phyloP scores from a whole-genome alignment of 306 rosid species.

The Malus domestica region DNA sequence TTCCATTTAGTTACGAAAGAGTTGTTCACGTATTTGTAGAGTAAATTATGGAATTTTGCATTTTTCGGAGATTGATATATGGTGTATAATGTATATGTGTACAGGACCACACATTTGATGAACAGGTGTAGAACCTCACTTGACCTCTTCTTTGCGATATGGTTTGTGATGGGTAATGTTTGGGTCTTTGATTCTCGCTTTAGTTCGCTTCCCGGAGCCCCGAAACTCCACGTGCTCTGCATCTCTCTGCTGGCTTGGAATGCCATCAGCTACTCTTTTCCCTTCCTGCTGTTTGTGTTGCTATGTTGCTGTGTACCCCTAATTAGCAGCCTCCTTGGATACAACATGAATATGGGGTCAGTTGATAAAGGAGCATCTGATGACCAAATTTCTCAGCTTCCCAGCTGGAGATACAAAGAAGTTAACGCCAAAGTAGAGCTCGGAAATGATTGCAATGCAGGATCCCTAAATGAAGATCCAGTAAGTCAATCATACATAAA shows the following conservation, averaged over 20 bases:
- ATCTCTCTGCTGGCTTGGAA: conserved; percentile 81
- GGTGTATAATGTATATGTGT: not conserved
- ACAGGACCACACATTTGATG: conserved; percentile 73
- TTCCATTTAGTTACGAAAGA: not conserved
- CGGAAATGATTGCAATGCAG: conserved; percentile 30
- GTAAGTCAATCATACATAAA: conserved; percentile 41
- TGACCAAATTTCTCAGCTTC: conserved; percentile 73
- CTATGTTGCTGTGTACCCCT: conserved; percentile 90
- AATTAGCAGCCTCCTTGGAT: conserved; percentile 64
- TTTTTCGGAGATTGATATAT: not conserved
- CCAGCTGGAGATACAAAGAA: conserved; percentile 64
- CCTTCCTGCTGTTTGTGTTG: conserved; percentile 78
- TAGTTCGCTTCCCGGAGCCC: conserved; percentile 62
- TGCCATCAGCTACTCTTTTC: conserved; percentile 90
- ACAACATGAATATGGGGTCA: conserved; percentile 86
- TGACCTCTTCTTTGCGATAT: conserved; percentile 89
- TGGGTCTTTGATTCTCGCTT: conserved; percentile 90
- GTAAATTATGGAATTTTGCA: not conserved
- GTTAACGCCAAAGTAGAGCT: conserved; percentile 29
- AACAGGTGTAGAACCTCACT: conserved; percentile 70
- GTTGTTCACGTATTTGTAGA: not conserved
- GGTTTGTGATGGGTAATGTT: conserved; percentile 99
- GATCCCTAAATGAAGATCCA: conserved; percentile 43
- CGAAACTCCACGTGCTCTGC: conserved; percentile 78
- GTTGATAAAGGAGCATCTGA: conserved; percentile 70